Conservation (phyloP, 345 rosid species). For the Salix brachista region DNA sequence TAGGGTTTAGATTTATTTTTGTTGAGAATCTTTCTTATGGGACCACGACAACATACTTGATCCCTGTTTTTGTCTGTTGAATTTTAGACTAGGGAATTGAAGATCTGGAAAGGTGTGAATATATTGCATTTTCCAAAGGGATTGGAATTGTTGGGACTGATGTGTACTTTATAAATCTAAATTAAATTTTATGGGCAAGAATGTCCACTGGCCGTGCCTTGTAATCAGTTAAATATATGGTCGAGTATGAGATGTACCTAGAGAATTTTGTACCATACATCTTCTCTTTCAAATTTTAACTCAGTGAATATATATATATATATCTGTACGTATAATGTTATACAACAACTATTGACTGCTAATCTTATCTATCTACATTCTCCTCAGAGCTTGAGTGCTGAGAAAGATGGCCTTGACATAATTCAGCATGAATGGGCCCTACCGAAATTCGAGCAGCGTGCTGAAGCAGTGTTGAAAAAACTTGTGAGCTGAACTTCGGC, state of each 20-base stretch:
- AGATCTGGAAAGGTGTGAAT: neutral
- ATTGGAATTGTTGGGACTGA: neutral
- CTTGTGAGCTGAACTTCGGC: constrained; percentile 42
- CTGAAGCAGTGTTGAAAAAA: constrained; percentile 76
- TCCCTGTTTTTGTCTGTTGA: neutral
- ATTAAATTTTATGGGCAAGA: neutral
- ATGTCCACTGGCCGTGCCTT: neutral
- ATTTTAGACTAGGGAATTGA: neutral
- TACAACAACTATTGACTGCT: neutral
- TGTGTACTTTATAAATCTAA: neutral
- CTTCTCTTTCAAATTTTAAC: neutral
- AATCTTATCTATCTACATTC: neutral
- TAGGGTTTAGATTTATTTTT: constrained; percentile 2
- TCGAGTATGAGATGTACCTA: neutral
- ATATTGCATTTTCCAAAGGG: neutral
- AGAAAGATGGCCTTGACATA: constrained; percentile 30
- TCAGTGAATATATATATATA: too few species aligned
- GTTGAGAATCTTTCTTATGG: constrained; percentile 5
- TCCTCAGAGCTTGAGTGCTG: constrained; percentile 62
- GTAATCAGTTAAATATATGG: neutral
- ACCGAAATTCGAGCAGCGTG: constrained; percentile 90
- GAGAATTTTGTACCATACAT: neutral
- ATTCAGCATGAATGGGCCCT: constrained; percentile 47
- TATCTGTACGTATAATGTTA: neutral
- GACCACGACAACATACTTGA: neutral